A percentile compares a stretch with the other conserved stretches of the same genome.
Conservation (phyloP, 306 rosid species). For the Phaseolus lunatus region DNA sequence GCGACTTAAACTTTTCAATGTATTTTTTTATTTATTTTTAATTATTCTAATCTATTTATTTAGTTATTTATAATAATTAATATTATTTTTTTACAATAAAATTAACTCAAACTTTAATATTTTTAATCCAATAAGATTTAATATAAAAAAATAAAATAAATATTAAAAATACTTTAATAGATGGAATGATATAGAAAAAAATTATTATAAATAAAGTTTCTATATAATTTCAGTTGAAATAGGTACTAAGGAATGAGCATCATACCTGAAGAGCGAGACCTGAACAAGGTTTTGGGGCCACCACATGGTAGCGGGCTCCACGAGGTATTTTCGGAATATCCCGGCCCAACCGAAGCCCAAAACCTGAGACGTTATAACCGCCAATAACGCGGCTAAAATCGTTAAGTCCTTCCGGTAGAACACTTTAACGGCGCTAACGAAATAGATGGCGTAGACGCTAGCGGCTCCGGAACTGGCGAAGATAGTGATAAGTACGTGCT, state of each 20-base stretch:
- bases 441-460: constrained; percentile 76
- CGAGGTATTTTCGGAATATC: constrained; percentile 68
- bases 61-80: no score
- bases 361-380: constrained; percentile 77
- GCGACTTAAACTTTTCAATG: no score
- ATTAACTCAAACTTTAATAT: no score
- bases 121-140: no score
- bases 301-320: constrained; percentile 93
- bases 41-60: no score
- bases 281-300: constrained; percentile 91
- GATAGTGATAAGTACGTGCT: constrained; percentile 86
- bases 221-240: no score
- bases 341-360: constrained; percentile 95
- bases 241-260: not conserved
- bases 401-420: constrained; percentile 65
- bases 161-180: no score
- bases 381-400: constrained; percentile 64
- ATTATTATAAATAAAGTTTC: no score
- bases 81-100: no score
- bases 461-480: constrained; percentile 91
- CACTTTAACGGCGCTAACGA: constrained; percentile 65
- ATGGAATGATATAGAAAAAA: no score
- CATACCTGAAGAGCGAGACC: constrained; percentile 71
- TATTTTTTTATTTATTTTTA: no score
- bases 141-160: no score